Base-by-base conservation (phyloP, 2,329 filamentous ascomycete species). In the Aspergillus tubingensis region DNA sequence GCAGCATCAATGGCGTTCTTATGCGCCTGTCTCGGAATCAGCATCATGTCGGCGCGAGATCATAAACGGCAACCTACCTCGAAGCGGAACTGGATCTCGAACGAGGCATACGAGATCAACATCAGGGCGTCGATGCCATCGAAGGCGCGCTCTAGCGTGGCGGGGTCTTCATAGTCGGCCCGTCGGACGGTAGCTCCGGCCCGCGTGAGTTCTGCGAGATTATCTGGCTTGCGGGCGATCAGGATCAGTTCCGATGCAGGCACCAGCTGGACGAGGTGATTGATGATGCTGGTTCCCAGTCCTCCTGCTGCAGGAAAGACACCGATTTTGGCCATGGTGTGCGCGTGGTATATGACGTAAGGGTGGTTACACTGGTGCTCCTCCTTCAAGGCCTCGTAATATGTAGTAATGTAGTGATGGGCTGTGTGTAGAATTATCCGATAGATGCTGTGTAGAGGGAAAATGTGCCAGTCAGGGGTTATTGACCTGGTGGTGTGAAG, bases 71-170 rank as follows among this genome's bases (percentile, higher is more conserved):
- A 17, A 15, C 39, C 25, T 60, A 80, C 79, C 68, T 80, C 72
- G 19, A 75, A 69, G 1, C 82, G 75, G 63, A 80, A 77, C 5
- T 82, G 74, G 57, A 79, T 77, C 39, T 82, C 81, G 49, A 81
- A 77, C 56, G 80, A 81, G 13, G 82, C 78, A 62, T 82, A 84
- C 0, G 84, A 86, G 36, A 87, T 79, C 36, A 87, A 75, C 68
- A 87, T 83, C 50, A 87, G 71, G 25, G 77, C 74, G 17, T 84
- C 79, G 13, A 85, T 76, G 7, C 79, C 82, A 2, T 74, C 62
- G 57, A 87, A 85, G 2, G 79, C 83, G 1, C 70, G 64, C 32
- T 79, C 71, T 17, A 87, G 73, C 2, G 81, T 78, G 0, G 72
- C 67, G 0, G 77, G 73, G 21, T 77, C 72, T 44, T 85, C 82